Evolutionary conservation across 2,329 filamentous ascomycete genomes (phyloP).

Genomic region (Conoideocrella luteorostrata): DNA sequence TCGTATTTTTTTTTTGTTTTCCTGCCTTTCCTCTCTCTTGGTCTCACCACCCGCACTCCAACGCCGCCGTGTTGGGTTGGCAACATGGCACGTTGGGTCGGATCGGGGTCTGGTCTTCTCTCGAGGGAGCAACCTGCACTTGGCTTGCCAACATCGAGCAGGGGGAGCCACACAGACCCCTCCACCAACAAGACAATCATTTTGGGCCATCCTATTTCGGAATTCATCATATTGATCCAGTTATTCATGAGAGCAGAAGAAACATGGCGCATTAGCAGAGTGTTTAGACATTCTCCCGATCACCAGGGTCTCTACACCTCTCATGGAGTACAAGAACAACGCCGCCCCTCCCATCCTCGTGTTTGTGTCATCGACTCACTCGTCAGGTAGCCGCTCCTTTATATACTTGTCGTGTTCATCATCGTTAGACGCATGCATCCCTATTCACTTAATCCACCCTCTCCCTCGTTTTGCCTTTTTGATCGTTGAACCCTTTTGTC

Average conservation of each 20-base stretch:
- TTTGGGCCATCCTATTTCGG: slow-evolving; percentile 20
- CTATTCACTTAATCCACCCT: slow-evolving; percentile 15
- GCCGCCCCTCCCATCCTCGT: slow-evolving; percentile 18
- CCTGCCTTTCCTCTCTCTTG: slow-evolving; percentile 3
- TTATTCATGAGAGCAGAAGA: slow-evolving; percentile 23
- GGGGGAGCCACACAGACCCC: slow-evolving; percentile 25
- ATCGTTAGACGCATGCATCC: slow-evolving; percentile 19
- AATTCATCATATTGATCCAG: slow-evolving; percentile 23
- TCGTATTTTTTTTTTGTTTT: neutral
- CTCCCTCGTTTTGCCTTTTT: slow-evolving; percentile 17
- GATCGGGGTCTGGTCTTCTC: slow-evolving; percentile 7
- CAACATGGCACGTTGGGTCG: no score
- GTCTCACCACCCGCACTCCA: slow-evolving; percentile 17
- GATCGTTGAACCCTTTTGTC: slow-evolving; percentile 2
- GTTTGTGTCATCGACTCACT: slow-evolving; percentile 16
- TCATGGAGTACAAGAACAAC: slow-evolving; percentile 25
- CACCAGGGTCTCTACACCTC: slow-evolving; percentile 18
- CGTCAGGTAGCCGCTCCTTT: slow-evolving; percentile 12
- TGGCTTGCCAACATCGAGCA: slow-evolving; percentile 9
- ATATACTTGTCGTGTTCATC: slow-evolving; percentile 16
- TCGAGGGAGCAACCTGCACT: neutral
- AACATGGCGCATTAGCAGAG: slow-evolving; percentile 20
- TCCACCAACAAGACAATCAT: slow-evolving; percentile 25
- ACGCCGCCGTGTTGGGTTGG: no score
- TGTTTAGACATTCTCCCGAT: slow-evolving; percentile 15